phyloP scores from a whole-genome alignment of 2,329 filamentous ascomycete species.

The Coniochaeta sp. region DNA sequence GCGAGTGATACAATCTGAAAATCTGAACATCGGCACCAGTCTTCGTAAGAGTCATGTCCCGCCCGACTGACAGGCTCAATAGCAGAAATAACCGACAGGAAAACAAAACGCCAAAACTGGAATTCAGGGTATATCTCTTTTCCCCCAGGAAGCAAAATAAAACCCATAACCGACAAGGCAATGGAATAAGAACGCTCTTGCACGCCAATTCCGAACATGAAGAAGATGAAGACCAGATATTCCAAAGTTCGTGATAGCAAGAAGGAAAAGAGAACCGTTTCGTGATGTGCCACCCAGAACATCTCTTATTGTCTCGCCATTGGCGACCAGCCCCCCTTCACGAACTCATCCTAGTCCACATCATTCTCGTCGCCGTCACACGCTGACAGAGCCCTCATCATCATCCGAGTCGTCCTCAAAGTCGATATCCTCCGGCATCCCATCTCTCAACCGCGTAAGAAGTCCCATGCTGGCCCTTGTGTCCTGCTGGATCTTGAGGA shows the following conservation, averaged over 20 bases:
- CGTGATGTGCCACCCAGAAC: too few relatives aligned
- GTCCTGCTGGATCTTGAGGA: conserved; percentile 79
- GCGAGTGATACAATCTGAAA: too few relatives aligned
- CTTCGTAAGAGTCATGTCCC: not conserved
- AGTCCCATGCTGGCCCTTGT: conserved; percentile 49
- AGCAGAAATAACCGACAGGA: not conserved
- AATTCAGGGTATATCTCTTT: not conserved
- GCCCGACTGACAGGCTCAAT: not conserved
- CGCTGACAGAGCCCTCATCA: conserved; percentile 24
- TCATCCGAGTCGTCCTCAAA: conserved; percentile 11
- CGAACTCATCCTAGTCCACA: too few relatives aligned
- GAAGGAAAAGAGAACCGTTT: not conserved
- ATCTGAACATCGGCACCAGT: not conserved
- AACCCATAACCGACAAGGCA: not conserved
- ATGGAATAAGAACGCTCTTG: not conserved
- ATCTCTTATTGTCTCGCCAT: too few relatives aligned
- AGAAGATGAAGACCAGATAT: not conserved
- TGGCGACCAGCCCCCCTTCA: too few relatives aligned
- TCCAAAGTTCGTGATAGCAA: too few relatives aligned
- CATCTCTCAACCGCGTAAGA: conserved; percentile 10
- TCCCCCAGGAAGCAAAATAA: not conserved
- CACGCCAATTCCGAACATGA: not conserved
- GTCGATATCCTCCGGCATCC: conserved; percentile 7
- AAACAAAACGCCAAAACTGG: not conserved
- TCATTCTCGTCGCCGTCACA: too few relatives aligned